Conservation (phyloP, 192 early-diverging fungal species). For the Geranomyces variabilis region DNA sequence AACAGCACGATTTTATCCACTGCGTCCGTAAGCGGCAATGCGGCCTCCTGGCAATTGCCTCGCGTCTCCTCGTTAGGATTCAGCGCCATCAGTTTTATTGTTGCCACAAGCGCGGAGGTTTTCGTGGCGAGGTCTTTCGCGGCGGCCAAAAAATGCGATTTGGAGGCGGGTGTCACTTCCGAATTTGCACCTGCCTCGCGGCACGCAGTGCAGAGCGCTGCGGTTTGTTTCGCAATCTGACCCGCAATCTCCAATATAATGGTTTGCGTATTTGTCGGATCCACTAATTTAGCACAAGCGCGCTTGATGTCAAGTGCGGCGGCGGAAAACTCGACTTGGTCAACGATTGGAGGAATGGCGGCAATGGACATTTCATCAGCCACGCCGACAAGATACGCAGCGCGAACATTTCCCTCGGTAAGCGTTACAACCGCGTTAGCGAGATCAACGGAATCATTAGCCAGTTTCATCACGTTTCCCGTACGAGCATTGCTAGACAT, state of each 20-base stretch:
- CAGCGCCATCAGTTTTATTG: conserved; percentile 54
- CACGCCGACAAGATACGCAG: conserved; percentile 52
- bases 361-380: conserved; percentile 48
- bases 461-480: conserved; percentile 37
- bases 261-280: conserved; percentile 42
- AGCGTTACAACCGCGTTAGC: conserved; percentile 34
- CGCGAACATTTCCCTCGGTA: conserved; percentile 46
- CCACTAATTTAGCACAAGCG: conserved; percentile 43
- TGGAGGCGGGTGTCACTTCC: conserved; percentile 31
- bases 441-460: conserved; percentile 34
- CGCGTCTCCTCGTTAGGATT: conserved; percentile 30
- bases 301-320: conserved; percentile 43
- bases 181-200: conserved; percentile 45
- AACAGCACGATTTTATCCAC: conserved; percentile 46
- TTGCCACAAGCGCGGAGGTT: conserved; percentile 45
- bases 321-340: conserved; percentile 34
- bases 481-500: conserved; percentile 20
- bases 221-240: conserved; percentile 54
- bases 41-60: conserved; percentile 33
- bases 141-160: conserved; percentile 41
- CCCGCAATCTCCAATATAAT: conserved; percentile 47
- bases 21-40: conserved; percentile 45
- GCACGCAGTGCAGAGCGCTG: conserved; percentile 46
- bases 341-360: conserved; percentile 40
- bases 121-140: conserved; percentile 51